Base-by-base conservation (phyloP, 352 stramenopile species). In the Globisporangium mamillatum region DNA sequence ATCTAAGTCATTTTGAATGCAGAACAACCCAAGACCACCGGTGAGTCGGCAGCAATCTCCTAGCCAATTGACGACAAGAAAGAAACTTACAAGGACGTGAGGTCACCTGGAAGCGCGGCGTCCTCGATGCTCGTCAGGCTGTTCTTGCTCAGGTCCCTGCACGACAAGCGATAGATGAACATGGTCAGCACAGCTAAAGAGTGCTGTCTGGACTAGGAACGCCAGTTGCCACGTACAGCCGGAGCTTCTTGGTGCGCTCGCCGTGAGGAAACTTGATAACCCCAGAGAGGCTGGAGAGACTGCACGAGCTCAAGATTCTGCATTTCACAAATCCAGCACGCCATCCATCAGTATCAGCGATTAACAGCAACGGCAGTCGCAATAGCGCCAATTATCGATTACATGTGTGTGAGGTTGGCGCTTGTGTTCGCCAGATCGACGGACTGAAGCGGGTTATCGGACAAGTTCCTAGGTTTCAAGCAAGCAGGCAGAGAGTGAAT, bases 241-340 rank as follows among this genome's bases (percentile, higher is more conserved):
- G 63, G 38, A 68, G 48, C 25, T 57, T 34, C 20, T 14, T 24
- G 4, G 48, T 6, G 32, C 32, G 20, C 29, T 18, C 29, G 9
- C n/a, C 24, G 27, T 46, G 63, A 14, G 63, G 63, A 32, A 68
- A 57, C 29, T 27, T n/a, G 24, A 68, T 4, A 32, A 32, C 1
- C 16, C 53, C 36, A 10, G 16, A 0, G 36, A 68, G 63, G 1
- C 6, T 20, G 20, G 63, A 63, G 41, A 68, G 38, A 22, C 48
- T 68, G 41, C 63, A 68, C 25, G 63, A 53, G 38, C 53, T 56
- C 38, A 68, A 44, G 53, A 46, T 46, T 22, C 63, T 68, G 41
- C 9, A 22, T n/a, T 29, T 38, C n/a, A 1, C 8, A 36, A 20
- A 32, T 16, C 7, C 10, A 25, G 20, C 24, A 38, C 38, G n/a